Evolutionary conservation across 148 eudicot species (phyloP), one percentile per base, ranked within the genome.

Genomic region (Suaeda aralocaspica): DNA sequence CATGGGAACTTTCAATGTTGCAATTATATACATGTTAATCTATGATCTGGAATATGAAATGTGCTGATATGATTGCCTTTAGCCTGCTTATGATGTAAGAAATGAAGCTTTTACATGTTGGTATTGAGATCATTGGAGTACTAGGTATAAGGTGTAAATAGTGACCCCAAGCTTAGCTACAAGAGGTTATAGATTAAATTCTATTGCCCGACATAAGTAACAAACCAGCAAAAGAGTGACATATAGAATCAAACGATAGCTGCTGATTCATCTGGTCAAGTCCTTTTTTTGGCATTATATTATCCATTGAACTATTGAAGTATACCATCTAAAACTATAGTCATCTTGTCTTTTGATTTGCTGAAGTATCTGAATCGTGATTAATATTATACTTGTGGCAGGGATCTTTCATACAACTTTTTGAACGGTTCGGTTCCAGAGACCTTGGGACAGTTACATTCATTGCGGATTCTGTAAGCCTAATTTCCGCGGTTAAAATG

Each of bases 351-450:
- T 29, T 52, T 45, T 22, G 9, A 24, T 1, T 22, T 9, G 34
- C 0, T 69, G 9, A 28, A 69, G 51, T 69, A 52, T 31, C 72
- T 59, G 55, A 42, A 42, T 21, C 6, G 15, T 41, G 50, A 28
- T 18, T 5, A 34, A 21, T 24, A 3, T 19, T 3, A 5, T 64
- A 42, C 31, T 73, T 50, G 72, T 77, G 66, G 71, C 93, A 92
- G 99, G 88, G 99, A 95, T 78, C 89, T 95, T 44, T 95, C 99
- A 22, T 91, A 84, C 85, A 95, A 95, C 79, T 85, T 77, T 63
- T 80, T 95, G 64, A 95, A 91, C 60, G 96, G 97, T 44, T 89
- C 99, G n/a, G 84, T 95, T 75, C 99, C 99, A 9, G 96, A 86
- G 67, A 89, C 82, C 73, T 71, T 95, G 57, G 99, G 99, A 79